These are phyloP conservation scores for Mimosa pudica DNA, from an alignment of 306 rosid species.

Conservation along the genomic window DNA sequence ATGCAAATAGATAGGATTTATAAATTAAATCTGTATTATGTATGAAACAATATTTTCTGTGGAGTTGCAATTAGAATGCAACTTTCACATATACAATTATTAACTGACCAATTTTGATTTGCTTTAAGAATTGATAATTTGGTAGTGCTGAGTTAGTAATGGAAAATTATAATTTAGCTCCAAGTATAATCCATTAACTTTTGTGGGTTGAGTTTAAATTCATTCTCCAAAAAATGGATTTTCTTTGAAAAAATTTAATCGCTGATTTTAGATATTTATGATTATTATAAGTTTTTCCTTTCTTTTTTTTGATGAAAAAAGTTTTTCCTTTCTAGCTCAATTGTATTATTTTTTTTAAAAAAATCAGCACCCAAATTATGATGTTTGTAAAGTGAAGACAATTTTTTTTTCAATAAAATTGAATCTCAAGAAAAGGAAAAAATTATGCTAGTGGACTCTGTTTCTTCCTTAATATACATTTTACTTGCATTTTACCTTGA, in stretches of 20 bases:
- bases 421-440: too few relatives aligned
- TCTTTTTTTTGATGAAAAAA: too few relatives aligned
- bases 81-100: not conserved
- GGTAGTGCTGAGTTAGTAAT: not conserved
- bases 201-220: not conserved
- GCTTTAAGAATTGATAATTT: not conserved
- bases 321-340: not conserved
- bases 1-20: constrained; percentile 29
- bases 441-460: too few relatives aligned
- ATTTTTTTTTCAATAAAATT: too few relatives aligned
- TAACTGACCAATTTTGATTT: not conserved
- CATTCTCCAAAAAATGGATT: not conserved
- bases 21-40: not conserved
- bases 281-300: not conserved
- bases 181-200: not conserved
- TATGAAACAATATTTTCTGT: not conserved
- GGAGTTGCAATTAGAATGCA: not conserved
- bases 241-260: not conserved
- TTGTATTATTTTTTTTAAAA: too few relatives aligned
- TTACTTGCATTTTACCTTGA: too few relatives aligned
- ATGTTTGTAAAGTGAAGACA: not conserved
- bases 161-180: not conserved
- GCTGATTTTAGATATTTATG: not conserved
- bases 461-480: too few relatives aligned
- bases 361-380: not conserved